Conservation (phyloP, 768 basidiomycete species). For the Pisolithus tinctorius region DNA sequence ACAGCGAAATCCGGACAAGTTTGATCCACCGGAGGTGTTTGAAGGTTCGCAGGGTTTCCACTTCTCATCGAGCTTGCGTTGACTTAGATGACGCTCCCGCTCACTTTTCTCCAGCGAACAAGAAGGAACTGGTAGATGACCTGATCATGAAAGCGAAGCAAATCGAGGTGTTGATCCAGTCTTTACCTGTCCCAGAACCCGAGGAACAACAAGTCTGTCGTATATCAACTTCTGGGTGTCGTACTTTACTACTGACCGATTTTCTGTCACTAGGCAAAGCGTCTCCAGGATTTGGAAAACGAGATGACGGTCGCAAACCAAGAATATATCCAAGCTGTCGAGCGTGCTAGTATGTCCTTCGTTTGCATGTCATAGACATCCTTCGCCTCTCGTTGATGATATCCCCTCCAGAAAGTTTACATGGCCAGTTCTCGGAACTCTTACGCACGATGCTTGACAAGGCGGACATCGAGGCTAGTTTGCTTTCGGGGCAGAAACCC, state of each 20-base stretch:
- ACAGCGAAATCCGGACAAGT: slow-evolving; percentile 62
- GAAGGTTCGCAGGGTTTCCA: slow-evolving; percentile 42
- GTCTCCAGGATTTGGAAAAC: slow-evolving; percentile 60
- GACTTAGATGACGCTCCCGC: background rate
- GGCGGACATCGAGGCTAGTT: slow-evolving; percentile 33
- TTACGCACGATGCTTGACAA: slow-evolving; percentile 52
- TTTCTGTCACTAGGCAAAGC: slow-evolving; percentile 42
- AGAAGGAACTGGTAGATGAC: slow-evolving; percentile 78
- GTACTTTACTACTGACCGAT: background rate
- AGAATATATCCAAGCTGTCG: slow-evolving; percentile 68
- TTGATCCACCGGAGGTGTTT: slow-evolving; percentile 66
- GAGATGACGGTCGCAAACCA: slow-evolving; percentile 69
- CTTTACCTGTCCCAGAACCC: slow-evolving; percentile 70
- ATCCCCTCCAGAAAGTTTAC: slow-evolving; percentile 43
- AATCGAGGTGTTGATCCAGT: slow-evolving; percentile 77
- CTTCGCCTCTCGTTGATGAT: background rate
- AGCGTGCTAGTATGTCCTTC: slow-evolving; percentile 61
- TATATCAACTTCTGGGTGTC: background rate
- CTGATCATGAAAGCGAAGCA: slow-evolving; percentile 85
- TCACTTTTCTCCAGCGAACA: slow-evolving; percentile 49
- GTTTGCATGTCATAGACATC: background rate
- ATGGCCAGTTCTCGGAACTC: slow-evolving; percentile 53
- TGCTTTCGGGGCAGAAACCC: slow-evolving; percentile 2
- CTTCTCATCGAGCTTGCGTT: background rate
- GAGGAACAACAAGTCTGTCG: slow-evolving; percentile 64